Evolutionary conservation across 2,329 filamentous ascomycete species (phyloP), one percentile per base, ranked within the genome.

Genomic region (Dactylonectria macrodidyma): DNA sequence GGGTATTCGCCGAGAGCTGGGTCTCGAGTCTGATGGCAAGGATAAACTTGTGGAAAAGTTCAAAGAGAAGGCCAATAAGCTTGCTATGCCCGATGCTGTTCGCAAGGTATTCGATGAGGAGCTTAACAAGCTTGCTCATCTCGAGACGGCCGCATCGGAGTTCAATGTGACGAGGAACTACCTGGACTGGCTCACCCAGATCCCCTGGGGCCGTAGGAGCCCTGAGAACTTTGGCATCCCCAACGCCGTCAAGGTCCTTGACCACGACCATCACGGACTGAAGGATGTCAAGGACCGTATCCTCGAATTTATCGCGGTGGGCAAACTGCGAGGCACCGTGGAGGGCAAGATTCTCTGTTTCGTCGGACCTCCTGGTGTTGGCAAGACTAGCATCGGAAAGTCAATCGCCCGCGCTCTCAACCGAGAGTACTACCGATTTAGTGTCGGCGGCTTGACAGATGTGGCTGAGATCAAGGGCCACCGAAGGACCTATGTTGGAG

Each of bases 271-370:
- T 79, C 95, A 99, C 79, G 96, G 96, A 0, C 83, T 99, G 62
- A 97, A 99, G 79, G 97, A 99, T 77, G 96, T 99, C 81, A 99
- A 99, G 82, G 96, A 99, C 79, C 93, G 97, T 14, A 99, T 99
- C 69, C 83, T 99, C 9, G 96, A 99, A 80, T 99, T 99, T 78
- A 99, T 99, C 75, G 96, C 96, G 0, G 96, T 99, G 5, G 96
- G 96, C 41, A 99, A 99, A 84, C 90, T 99, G 33, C 92, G 96
- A 55, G 96, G 97, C 47, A 98, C 95, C 0, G 96, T 99, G 1
- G 96, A 99, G 81, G 96, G 96, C 79, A 99, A 99, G 84, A 99
- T 99, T 61, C 85, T 99, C 46, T 99, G 96, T 83, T 95, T 99
- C 78, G 97, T 99, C 62, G 96, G 96, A 1, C 96, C 96, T 59